Evolutionary conservation across 2,329 filamentous ascomycete species (phyloP).

Genomic region (Cladosporium sp.): DNA sequence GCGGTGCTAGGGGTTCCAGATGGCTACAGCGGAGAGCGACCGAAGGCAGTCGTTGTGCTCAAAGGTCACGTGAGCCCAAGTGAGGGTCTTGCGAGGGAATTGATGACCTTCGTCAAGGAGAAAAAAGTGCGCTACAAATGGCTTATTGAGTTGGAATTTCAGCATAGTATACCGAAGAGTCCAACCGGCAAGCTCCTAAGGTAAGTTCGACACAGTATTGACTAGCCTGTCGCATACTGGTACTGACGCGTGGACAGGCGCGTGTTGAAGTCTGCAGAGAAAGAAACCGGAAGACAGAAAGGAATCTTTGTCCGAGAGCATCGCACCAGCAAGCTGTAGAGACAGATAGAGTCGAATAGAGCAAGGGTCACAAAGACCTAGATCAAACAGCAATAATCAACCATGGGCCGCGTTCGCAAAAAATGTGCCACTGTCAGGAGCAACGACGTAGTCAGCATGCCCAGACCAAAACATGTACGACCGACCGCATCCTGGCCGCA

Average conservation of each 20-base stretch:
- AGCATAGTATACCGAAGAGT: conserved; percentile 13
- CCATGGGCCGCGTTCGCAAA: background rate
- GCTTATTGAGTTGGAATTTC: conserved; percentile 64
- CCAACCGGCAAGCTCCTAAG: conserved; percentile 7
- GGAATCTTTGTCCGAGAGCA: background rate
- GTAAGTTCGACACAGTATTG: background rate
- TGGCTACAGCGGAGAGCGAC: conserved; percentile 57
- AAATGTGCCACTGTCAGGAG: background rate
- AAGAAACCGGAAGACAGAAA: background rate
- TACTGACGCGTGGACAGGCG: background rate
- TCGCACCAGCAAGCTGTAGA: background rate
- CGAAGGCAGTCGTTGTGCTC: conserved; percentile 59
- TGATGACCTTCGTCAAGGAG: conserved; percentile 62
- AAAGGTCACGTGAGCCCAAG: conserved; percentile 24
- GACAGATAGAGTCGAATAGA: background rate
- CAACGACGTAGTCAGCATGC: background rate
- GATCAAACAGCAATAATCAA: background rate
- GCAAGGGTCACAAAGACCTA: background rate
- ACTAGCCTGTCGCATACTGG: background rate
- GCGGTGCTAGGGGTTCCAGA: conserved; percentile 57
- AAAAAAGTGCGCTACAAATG: conserved; percentile 72
- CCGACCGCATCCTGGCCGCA: background rate
- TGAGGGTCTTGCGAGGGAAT: conserved; percentile 43
- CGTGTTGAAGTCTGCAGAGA: conserved; percentile 11
- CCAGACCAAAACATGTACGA: background rate